Evolutionary conservation across 1,284 basidiomycete species (phyloP), one percentile per base, ranked within the genome.

Genomic region (Cerioporus squamosus): DNA sequence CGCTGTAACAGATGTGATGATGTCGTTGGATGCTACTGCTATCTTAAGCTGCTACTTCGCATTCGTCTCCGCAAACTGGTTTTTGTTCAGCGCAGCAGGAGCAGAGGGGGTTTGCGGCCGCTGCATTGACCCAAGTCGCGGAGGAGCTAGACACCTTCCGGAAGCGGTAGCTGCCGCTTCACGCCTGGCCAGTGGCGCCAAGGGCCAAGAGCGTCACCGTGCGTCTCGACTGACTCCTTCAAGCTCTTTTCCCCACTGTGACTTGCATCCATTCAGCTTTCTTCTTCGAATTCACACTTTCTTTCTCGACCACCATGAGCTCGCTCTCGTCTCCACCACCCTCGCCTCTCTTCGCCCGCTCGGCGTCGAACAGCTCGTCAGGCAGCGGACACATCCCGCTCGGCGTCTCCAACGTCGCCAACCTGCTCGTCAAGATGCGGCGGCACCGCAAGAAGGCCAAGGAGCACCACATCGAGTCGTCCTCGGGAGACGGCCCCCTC

Each of bases 401-500:
- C 59, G 66, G 74, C 22, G 65, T 80, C 29, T 70, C 75, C 5
- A 70, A 73, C 60, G 80, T 86, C 51, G 78, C 82, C 36, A 82
- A 80, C 59, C 74, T 83, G 51, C 77, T 88, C 64, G 73, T 85
- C 59, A 81, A 77, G 63, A 75, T 85, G 62, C 78, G 77, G 42
- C 76, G 79, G 15, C 58, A 61, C 55, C 61, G 63, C 49, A 48
- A 57, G 26, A 61, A 62, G 51, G 59, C 55, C 8, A 63, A 66
- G 59, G 44, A 58, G 42, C 61, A 63, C 49, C 70, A 68, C 58
- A 77, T 83, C 59, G 72, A 79, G 22, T 81, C 79, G 12, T 68
- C 74, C 6, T 89, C 87, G 0, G 87, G 85, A 29, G 71, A 63
- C 22, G 69, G 71, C 26, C 82, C 85, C 5, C 70, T 79, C 53